Evolutionary conservation across 179 eudicot species (phyloP), one percentile per base, ranked within the genome.

Genomic region (Amaranthus tricolor): DNA sequence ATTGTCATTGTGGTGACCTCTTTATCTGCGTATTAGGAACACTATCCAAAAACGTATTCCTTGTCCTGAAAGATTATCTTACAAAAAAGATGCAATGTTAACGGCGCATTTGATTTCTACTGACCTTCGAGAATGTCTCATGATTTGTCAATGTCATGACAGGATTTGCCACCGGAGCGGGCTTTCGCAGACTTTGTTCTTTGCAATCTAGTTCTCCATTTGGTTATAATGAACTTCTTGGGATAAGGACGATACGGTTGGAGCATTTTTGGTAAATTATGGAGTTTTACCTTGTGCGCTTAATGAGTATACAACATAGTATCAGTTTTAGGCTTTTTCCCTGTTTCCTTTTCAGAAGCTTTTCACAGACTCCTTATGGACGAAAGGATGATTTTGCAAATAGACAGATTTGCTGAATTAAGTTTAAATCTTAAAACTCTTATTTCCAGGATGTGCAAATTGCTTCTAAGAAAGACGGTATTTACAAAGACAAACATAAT

Each of bases 161-260:
- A 93, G 98, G 98, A 93, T 82, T 84, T 93, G 77, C 88, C 97
- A 57, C 97, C 97, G 44, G 96, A 91, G 73, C 93, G 97, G 51
- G 91, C 98, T 48, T 89, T 91, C 79, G 97, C 92, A 0, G 97
- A 94, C 83, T 94, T 94, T 77, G 87, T 91, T 70, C 90, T 94
- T n/a, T 88, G 97, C 89, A 91, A 94, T 82, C 82, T 94, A 79
- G 98, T 94, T 53, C 93, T 94, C 78, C 98, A 94, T 85, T 77
- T 94, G 89, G 98, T 91, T 65, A 94, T 94, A 62, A 90, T 91
- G 96, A 94, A 94, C 79, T 94, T 94, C 91, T 85, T 94, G 53
- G 98, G 98, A 78, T 93, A 80, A 78, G 19, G 49, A 31, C 40
- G 40, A 31, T 31, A 31, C 40, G 40, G 40, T 31, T 71, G 47